Percentiles rank a stretch among this genome's conserved stretches.
These are phyloP conservation scores for Diaporthe citri DNA, from an alignment of 2,329 filamentous ascomycete genomes.

Conservation along the genomic window DNA sequence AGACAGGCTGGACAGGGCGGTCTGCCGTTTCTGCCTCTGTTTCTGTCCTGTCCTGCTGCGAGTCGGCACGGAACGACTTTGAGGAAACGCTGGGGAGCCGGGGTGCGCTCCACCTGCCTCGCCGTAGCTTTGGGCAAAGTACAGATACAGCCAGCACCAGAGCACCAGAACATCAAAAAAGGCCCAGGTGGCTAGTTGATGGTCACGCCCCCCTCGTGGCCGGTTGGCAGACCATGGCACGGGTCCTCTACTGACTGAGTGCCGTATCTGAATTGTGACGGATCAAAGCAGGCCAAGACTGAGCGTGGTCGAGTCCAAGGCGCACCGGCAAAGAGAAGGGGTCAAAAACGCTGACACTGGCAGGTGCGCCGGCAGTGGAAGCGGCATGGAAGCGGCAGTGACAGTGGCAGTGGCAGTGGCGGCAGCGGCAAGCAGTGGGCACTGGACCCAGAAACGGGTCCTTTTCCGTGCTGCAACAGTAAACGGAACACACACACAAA, in stretches of 20 bases:
- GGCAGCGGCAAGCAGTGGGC: constrained; percentile 22
- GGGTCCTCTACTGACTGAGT: constrained; percentile 9
- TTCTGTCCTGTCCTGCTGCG: background rate
- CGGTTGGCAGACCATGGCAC: constrained; percentile 23
- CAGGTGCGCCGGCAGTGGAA: background rate
- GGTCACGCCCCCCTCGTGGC: constrained; percentile 11
- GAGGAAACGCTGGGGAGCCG: background rate
- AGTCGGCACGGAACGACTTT: background rate
- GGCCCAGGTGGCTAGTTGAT: background rate
- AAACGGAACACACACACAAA: background rate
- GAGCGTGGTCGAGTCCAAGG: background rate
- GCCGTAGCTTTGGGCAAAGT: background rate
- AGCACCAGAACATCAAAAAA: background rate
- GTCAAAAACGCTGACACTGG: background rate
- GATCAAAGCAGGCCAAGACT: constrained; percentile 29
- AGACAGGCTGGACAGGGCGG: background rate
- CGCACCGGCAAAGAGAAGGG: background rate
- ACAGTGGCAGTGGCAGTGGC: constrained; percentile 6
- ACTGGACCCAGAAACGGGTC: background rate
- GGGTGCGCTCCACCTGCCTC: background rate
- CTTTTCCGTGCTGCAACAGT: background rate
- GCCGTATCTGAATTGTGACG: constrained; percentile 14
- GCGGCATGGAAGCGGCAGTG: background rate
- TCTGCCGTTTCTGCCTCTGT: constrained; percentile 18
- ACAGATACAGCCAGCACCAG: background rate